Conservation (phyloP, 176 grass and related monocot species). For the Typha latifolia region DNA sequence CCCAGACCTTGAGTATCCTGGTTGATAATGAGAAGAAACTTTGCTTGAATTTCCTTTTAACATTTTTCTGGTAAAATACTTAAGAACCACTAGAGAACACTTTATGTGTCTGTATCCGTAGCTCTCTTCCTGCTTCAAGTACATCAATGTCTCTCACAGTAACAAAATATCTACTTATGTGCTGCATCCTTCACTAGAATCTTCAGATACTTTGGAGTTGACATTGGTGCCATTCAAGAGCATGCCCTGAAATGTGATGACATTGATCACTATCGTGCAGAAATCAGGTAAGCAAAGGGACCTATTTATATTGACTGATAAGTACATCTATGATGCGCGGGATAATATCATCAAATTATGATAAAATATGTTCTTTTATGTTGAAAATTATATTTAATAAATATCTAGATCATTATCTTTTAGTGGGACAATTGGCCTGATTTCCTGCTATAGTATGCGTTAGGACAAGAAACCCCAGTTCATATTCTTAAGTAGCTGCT, state of each 20-base stretch:
- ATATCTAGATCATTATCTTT: too few species aligned
- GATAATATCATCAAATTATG: too few species aligned
- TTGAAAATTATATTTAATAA: too few species aligned
- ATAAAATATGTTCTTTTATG: too few species aligned
- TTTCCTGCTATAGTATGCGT: too few species aligned
- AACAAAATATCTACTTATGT: not conserved
- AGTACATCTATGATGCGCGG: not conserved
- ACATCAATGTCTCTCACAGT: too few species aligned
- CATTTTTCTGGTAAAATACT: not conserved
- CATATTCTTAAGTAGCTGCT: too few species aligned
- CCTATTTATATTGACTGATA: not conserved
- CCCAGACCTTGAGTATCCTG: conserved; percentile 87
- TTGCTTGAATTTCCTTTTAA: conserved; percentile 3
- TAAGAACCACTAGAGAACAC: too few species aligned
- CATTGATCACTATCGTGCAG: conserved; percentile 74
- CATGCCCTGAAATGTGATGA: conserved; percentile 62
- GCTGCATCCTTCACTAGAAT: conserved; percentile 33
- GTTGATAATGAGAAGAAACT: conserved; percentile 1
- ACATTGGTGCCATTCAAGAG: conserved; percentile 68
- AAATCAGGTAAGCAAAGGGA: conserved; percentile 58
- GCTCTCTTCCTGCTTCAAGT: too few species aligned
- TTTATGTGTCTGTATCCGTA: too few species aligned
- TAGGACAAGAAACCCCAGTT: too few species aligned
- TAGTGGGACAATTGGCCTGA: too few species aligned
- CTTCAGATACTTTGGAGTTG: conserved; percentile 84